These are phyloP conservation scores for Fusarium musae DNA, from an alignment of 2,329 filamentous ascomycete species.

Conservation along the genomic window DNA sequence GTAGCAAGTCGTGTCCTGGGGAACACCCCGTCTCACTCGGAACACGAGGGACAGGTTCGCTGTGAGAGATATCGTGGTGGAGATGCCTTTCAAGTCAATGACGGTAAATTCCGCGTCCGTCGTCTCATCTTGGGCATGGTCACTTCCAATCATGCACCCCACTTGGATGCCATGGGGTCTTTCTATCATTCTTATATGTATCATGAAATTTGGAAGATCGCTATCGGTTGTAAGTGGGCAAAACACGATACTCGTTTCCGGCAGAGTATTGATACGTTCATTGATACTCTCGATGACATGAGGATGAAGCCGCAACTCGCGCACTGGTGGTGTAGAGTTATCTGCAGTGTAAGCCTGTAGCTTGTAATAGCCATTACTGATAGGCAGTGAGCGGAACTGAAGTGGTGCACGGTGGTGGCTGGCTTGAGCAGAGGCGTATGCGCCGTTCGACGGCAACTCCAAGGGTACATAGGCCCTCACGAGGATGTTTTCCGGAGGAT, in stretches of 20 bases:
- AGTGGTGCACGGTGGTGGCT: background rate
- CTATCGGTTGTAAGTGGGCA: accelerated
- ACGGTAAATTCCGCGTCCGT: background rate
- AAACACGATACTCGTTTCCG: background rate
- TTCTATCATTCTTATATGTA: background rate
- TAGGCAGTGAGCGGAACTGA: constrained; percentile 3
- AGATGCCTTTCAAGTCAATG: background rate
- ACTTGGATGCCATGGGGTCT: background rate
- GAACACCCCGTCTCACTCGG: background rate
- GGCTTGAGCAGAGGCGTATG: background rate
- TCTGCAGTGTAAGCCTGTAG: background rate
- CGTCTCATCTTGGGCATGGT: background rate
- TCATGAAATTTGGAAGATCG: background rate
- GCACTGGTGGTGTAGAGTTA: background rate
- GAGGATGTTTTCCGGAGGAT: constrained; percentile 9
- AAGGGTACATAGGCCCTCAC: constrained; percentile 8
- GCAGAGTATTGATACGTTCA: background rate
- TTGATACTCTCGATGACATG: background rate
- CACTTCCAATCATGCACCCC: background rate
- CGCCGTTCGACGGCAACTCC: background rate
- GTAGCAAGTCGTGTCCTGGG: background rate
- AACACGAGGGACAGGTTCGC: background rate
- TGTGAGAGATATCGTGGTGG: background rate
- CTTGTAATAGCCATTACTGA: background rate
- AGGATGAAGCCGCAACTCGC: background rate